Conservation (phyloP, 163 green algal genomes). For the Chloroidium sp. region DNA sequence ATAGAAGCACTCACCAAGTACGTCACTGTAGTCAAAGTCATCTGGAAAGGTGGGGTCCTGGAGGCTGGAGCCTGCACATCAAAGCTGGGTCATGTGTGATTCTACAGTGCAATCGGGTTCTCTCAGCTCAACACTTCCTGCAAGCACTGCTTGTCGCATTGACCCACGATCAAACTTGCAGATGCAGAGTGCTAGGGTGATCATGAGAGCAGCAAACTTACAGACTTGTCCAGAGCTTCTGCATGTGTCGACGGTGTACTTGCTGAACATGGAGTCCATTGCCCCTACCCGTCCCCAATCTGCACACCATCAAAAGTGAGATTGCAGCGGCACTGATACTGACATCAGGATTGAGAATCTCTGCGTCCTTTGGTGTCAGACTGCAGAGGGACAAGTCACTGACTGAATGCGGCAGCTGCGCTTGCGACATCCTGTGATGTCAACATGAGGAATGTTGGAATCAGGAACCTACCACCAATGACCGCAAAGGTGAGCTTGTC, state of each 20-base stretch:
- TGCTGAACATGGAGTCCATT: neutral
- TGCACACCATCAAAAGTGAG: neutral
- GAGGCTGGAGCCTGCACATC: neutral
- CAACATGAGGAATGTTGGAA: neutral
- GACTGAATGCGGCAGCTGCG: neutral
- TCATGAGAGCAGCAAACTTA: too few relatives aligned
- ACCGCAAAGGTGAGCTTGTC: neutral
- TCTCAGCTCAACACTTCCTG: too few relatives aligned
- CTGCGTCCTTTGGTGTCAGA: neutral
- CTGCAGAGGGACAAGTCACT: neutral
- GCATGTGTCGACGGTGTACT: neutral
- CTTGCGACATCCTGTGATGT: neutral
- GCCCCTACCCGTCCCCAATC: neutral
- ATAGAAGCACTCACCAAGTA: neutral
- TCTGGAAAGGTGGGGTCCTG: neutral
- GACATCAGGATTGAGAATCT: neutral
- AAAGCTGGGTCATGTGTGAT: too few relatives aligned
- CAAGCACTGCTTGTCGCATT: too few relatives aligned
- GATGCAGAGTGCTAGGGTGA: too few relatives aligned
- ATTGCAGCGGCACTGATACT: neutral
- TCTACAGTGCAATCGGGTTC: too few relatives aligned
- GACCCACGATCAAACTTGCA: too few relatives aligned
- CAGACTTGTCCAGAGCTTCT: neutral
- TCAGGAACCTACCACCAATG: neutral
- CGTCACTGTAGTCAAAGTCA: slow-evolving; percentile 2